Conservation (phyloP, 352 stramenopile species). For the Phytophthora megakarya region DNA sequence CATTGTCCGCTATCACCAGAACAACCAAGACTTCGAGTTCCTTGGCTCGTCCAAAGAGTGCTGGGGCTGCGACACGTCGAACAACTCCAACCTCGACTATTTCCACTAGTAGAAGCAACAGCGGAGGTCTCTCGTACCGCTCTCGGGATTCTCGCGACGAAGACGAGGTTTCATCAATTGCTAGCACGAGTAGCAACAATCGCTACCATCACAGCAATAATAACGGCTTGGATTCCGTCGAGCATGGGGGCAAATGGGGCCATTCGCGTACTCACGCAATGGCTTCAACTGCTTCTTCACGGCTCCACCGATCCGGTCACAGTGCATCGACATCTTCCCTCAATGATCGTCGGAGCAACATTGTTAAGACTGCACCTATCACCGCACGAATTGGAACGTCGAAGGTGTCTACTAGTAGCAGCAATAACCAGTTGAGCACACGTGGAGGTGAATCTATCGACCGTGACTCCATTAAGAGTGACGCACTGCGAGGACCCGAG, state of each 20-base stretch:
- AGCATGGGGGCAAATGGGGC: conserved; percentile 55
- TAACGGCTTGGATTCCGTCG: conserved; percentile 31
- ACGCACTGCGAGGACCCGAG: conserved; percentile 33
- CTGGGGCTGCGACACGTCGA: conserved; percentile 27
- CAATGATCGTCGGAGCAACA: conserved; percentile 18
- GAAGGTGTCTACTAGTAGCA: conserved; percentile 18
- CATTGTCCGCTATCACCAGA: conserved; percentile 15
- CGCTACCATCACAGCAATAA: conserved; percentile 51
- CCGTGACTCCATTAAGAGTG: conserved; percentile 38
- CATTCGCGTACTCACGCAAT: conserved; percentile 40
- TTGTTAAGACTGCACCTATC: conserved; percentile 32
- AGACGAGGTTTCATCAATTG: conserved; percentile 32
- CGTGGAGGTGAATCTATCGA: conserved; percentile 27
- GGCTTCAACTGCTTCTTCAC: conserved; percentile 35
- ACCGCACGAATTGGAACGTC: conserved; percentile 19
- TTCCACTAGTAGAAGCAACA: conserved; percentile 16
- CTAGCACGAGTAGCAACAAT: conserved; percentile 36
- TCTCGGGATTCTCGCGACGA: conserved; percentile 37
- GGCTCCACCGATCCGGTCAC: conserved; percentile 40
- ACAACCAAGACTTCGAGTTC: conserved; percentile 26
- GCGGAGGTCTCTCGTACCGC: conserved; percentile 22
- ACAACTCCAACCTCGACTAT: conserved; percentile 13
- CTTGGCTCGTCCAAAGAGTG: conserved; percentile 56
- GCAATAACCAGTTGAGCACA: conserved; percentile 38
- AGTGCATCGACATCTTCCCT: conserved; percentile 47